Base-by-base conservation (phyloP, 176 grass and related monocot species). In the Carex scoparia region DNA sequence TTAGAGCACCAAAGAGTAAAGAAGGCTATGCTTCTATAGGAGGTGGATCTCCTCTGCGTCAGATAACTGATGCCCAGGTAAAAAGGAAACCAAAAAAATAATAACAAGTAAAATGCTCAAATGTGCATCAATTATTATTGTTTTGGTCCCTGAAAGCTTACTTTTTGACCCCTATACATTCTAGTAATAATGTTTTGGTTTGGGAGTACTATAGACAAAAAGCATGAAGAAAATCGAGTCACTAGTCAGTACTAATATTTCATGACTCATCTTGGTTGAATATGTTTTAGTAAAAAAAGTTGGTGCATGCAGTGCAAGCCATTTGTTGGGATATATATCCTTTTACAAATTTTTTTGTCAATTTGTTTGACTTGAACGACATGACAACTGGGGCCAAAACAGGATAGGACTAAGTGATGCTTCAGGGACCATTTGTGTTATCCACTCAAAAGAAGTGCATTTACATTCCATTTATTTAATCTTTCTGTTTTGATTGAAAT, bases 1-100 rank as follows among this genome's bases (percentile, higher is more conserved):
- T 86, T 54, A 94, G 96, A 94, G 93, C 96, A 23, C 96, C 96
- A 80, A 98, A 98, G 85, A 98, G 96, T 88, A 95, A 95, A 87
- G 96, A 98, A 85, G 96, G 96, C 75, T 99, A 99, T 90, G 96
- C 96, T 85, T 99, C 96, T 61, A 99, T 99, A 69, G 96, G 96
- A 35, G 96, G 96, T 15, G 96, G 96, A 84, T 99, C 96, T 86
- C 96, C 96, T 89, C 93, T 99, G 64, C 90, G 93, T 53, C 89
- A 99, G 84, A 99, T 99, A 89, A 99, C 96, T 84, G 93, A 99
- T 10, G 88, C 96, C 9, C 96, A 99, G 91, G 96, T 89, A 86
- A 61, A 54, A 5, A 12, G 9, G 35, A 23, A 27, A 23, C 23
- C 23, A 23, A 74, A 27, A 74, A 1, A 30, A 74, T 7, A 74